Conservation (phyloP, 768 basidiomycete species). For the Arthromyces matolae region DNA sequence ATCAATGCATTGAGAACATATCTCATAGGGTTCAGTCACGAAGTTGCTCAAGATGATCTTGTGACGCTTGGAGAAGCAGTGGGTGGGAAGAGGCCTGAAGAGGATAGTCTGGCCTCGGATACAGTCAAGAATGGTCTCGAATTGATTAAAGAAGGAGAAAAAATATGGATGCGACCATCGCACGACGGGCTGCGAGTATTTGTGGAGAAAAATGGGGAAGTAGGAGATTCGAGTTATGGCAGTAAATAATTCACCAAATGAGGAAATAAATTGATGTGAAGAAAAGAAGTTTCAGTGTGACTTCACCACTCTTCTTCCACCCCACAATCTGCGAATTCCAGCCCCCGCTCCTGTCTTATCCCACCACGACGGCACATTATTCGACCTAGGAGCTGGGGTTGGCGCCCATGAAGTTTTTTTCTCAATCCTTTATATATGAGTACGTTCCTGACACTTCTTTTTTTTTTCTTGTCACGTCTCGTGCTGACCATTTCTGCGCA, state of each 20-base stretch:
- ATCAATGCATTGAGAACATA: constrained; percentile 65
- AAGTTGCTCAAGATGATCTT: constrained; percentile 77
- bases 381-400: constrained; percentile 22
- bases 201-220: constrained; percentile 35
- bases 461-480: neutral
- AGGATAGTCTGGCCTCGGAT: constrained; percentile 23
- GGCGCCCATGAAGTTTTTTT: constrained; percentile 53
- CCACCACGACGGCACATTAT: constrained; percentile 10
- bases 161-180: constrained; percentile 65
- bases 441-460: constrained; percentile 28
- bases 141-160: constrained; percentile 44
- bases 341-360: constrained; percentile 5
- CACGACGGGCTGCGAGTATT: constrained; percentile 69
- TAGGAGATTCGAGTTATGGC: constrained; percentile 55
- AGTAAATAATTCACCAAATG: constrained; percentile 1
- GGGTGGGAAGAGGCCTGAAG: constrained; percentile 32
- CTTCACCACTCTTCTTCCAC: constrained; percentile 10
- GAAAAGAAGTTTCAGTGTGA: constrained; percentile 14
- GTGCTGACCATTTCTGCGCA: constrained; percentile 28
- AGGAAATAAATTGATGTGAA: constrained; percentile 7
- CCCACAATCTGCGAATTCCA: neutral
- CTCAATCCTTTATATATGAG: constrained; percentile 55
- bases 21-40: constrained; percentile 71
- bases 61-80: constrained; percentile 56
- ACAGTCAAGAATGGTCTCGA: constrained; percentile 40